Evolutionary conservation across 108 stramenopile genomes (phyloP).

Genomic region (Nitzschia inconspicua): DNA sequence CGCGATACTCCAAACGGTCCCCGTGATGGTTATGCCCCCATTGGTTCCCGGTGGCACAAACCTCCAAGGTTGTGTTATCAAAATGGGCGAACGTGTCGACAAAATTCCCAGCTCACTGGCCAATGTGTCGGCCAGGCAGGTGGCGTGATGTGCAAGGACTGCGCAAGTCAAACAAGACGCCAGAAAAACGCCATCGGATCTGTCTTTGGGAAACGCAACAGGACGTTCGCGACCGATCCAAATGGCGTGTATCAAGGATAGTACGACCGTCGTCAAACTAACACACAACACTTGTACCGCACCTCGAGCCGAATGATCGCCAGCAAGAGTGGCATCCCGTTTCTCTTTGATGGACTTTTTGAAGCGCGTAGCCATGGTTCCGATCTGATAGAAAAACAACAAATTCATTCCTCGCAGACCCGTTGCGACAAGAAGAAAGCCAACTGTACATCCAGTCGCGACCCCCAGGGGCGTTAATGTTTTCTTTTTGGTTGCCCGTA

Average conservation of each 20-base stretch:
- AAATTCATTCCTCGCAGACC: constrained; percentile 67
- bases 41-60: constrained; percentile 78
- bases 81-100: constrained; percentile 41
- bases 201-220: constrained; percentile 27
- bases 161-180: constrained; percentile 57
- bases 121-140: constrained; percentile 76
- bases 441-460: constrained; percentile 60
- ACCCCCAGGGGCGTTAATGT: constrained; percentile 62
- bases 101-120: constrained; percentile 85
- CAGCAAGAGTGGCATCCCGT: constrained; percentile 43
- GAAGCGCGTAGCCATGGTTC: constrained; percentile 73
- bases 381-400: constrained; percentile 76
- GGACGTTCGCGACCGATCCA: constrained; percentile 53
- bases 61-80: constrained; percentile 59
- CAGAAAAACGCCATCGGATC: background rate
- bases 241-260: constrained; percentile 50
- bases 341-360: constrained; percentile 42
- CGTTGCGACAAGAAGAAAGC: constrained; percentile 55
- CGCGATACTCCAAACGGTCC: constrained; percentile 51
- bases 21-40: constrained; percentile 66
- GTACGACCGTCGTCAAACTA: constrained; percentile 47
- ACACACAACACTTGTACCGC: constrained; percentile 71
- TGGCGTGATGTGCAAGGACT: constrained; percentile 75
- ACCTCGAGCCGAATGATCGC: constrained; percentile 46
- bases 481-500: constrained; percentile 39